A percentile compares a stretch with the other conserved stretches of the same genome.
phyloP scores from a whole-genome alignment of 2,329 filamentous ascomycete species.

The Epichloe gansuensis region DNA sequence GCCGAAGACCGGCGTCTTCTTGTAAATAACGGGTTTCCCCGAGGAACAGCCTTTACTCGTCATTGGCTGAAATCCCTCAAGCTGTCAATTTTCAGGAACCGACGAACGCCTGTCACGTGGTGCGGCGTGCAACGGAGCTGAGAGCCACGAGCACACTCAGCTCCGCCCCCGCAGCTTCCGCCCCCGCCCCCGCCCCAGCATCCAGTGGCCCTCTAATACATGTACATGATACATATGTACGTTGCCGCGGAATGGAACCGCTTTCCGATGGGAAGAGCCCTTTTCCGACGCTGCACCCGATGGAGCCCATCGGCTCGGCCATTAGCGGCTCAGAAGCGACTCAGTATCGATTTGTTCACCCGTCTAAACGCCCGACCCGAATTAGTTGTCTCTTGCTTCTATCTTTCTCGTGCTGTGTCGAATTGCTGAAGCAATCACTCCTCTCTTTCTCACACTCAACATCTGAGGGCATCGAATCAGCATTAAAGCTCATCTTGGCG shows the following conservation, averaged over 20 bases:
- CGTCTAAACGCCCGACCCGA: background rate
- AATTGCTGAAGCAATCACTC: background rate
- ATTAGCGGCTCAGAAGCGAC: constrained; percentile 1
- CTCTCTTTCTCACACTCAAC: background rate
- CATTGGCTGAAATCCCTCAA: no score
- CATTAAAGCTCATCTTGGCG: background rate
- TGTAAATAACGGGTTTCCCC: no score
- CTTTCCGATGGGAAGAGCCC: constrained; percentile 3
- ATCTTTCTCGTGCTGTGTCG: background rate
- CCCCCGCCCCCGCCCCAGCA: background rate
- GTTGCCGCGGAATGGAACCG: constrained; percentile 3
- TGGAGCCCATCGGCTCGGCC: constrained; percentile 3
- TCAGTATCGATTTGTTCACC: background rate
- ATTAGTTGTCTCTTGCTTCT: background rate
- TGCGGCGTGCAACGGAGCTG: no score
- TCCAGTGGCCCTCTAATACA: background rate
- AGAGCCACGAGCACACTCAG: background rate
- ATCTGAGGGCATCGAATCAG: background rate
- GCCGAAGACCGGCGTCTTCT: no score
- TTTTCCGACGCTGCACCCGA: constrained; percentile 4
- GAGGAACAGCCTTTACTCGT: no score
- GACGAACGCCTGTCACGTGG: no score
- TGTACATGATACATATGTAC: no score
- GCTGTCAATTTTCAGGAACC: no score
- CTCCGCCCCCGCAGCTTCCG: background rate